Evolutionary conservation across 805 yeast species (phyloP).

Genomic region (Tanozyma kutaoensis): DNA sequence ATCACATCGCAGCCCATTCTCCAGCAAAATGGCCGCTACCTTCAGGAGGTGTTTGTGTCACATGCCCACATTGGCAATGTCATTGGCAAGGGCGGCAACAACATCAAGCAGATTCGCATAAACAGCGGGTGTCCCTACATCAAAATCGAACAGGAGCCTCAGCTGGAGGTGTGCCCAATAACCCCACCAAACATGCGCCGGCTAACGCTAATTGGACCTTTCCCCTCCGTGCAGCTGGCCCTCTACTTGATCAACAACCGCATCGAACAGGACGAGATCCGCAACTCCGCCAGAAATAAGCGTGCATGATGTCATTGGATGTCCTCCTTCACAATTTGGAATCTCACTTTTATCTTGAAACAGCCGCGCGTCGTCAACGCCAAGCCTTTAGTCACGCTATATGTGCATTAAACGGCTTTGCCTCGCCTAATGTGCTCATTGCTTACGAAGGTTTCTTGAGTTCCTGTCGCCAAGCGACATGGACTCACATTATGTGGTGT

Average conservation of each 20-base stretch:
- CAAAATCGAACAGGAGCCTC: constrained; percentile 55
- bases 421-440: too few relatives aligned
- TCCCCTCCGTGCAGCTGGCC: constrained; percentile 60
- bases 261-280: constrained; percentile 52
- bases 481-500: too few relatives aligned
- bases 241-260: constrained; percentile 59
- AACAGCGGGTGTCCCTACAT: constrained; percentile 63
- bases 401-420: too few relatives aligned
- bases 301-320: background rate
- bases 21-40: constrained; percentile 28
- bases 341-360: too few relatives aligned
- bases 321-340: too few relatives aligned
- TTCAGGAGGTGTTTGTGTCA: constrained; percentile 67
- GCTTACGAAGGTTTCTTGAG: too few relatives aligned
- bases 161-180: too few relatives aligned
- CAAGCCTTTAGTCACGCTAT: too few relatives aligned
- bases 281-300: constrained; percentile 15
- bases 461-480: too few relatives aligned
- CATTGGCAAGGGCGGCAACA: constrained; percentile 79
- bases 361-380: too few relatives aligned
- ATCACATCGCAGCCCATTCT: constrained; percentile 25
- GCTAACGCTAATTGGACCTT: constrained; percentile 54
- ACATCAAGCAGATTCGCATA: constrained; percentile 64
- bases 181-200: constrained; percentile 43
- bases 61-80: constrained; percentile 70